Evolutionary conservation across 1,284 basidiomycete species (phyloP), one percentile per base, ranked within the genome.

Genomic region (Fomitopsis palustris): DNA sequence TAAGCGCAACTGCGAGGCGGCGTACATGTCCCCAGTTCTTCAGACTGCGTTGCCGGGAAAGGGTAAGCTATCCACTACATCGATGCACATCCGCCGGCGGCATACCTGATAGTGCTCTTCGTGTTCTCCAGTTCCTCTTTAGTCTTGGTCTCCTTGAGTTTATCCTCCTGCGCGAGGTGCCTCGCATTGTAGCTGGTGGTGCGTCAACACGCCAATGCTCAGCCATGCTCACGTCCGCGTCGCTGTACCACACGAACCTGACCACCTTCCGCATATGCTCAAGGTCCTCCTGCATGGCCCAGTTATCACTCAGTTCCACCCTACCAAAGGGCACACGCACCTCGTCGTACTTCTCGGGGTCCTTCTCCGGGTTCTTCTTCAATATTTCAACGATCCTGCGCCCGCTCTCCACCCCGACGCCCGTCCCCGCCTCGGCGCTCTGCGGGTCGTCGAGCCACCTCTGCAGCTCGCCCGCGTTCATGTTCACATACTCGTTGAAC

Each of bases 211-310:
- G 31, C 17, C 23, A 31, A 25, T 1, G 14, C 3, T 16, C 9
- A 12, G 19, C 14, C 29, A 14, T n/a, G 7, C 10, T 14, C 10
- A 4, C 31, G 4, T 27, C 5, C 2, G 14, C 35, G 27, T 21
- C 3, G 45, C 5, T 2, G 8, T 2, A 31, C 12, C 9, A 8
- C 12, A 65, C 70, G 47, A 23, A 75, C 75, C 68, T 65, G 12
- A 74, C 72, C 10, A 77, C 75, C 56, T 75, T 75, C 31, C 71
- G 65, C 67, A 75, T 75, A 60, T 76, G 75, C 60, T 69, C 64
- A 23, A 75, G 63, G 47, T 75, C 74, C 35, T 71, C 69, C 71
- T 75, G 49, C 39, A 25, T 33, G 39, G 19, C 17, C 33, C 16
- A 29, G 33, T 27, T 27, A 33, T 17, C n/a, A 37, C 12, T 6